Percentiles rank a stretch among this genome's conserved stretches.
Evolutionary conservation across 192 early-diverging fungal species (phyloP).

Genomic region (Mycoemilia scoparia): DNA sequence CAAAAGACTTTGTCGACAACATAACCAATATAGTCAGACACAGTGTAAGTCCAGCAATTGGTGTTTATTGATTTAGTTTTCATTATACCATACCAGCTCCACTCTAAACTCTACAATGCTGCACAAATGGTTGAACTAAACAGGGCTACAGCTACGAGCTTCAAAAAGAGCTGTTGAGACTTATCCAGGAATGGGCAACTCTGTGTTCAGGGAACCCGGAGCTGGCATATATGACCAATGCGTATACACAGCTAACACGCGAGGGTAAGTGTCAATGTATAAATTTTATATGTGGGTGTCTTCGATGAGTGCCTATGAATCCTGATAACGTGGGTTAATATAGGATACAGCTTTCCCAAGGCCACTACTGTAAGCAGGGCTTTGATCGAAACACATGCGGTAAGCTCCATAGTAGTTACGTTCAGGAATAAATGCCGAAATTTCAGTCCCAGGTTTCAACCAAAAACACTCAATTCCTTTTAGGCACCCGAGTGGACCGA

Average conservation of each 20-base stretch:
- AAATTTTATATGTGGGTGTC: constrained; percentile 20
- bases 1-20: constrained; percentile 79
- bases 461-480: too few relatives aligned
- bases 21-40: constrained; percentile 40
- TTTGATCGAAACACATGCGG: constrained; percentile 37
- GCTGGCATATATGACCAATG: constrained; percentile 59
- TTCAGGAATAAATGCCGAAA: too few relatives aligned
- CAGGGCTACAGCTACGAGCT: constrained; percentile 56
- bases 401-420: constrained; percentile 63
- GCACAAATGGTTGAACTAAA: constrained; percentile 7
- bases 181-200: constrained; percentile 83
- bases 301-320: background rate
- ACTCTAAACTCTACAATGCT: background rate
- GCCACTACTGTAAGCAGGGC: too few relatives aligned
- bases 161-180: constrained; percentile 43
- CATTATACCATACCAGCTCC: constrained; percentile 1
- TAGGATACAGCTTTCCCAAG: constrained; percentile 54
- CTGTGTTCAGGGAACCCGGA: constrained; percentile 62
- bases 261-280: too few relatives aligned
- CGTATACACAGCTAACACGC: constrained; percentile 62
- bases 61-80: too few relatives aligned
- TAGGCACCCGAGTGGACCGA: constrained; percentile 97
- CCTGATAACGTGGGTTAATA: background rate
- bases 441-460: too few relatives aligned
- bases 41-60: too few relatives aligned